Percentiles rank a stretch among this genome's conserved stretches.
Evolutionary conservation across 306 rosid genomes (phyloP).

Genomic region (Neltuma alba): DNA sequence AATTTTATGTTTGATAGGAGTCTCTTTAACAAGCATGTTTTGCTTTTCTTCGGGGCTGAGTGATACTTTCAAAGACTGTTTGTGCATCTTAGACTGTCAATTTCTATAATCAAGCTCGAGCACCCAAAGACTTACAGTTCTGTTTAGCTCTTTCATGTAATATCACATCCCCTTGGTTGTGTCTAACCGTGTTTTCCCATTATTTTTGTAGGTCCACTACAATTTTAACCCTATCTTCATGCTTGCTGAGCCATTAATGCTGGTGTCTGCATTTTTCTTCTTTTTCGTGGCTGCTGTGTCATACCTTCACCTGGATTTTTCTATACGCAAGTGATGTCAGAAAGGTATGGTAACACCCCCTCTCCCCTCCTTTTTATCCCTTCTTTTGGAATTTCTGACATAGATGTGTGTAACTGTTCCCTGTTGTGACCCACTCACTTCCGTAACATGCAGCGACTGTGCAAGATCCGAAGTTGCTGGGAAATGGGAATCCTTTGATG

Average conservation of each 20-base stretch:
- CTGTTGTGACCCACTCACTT: conserved; percentile 14
- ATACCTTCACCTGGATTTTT: conserved; percentile 81
- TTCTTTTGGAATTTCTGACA: not conserved
- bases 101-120: not conserved
- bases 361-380: not conserved
- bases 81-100: not conserved
- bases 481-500: conserved; percentile 5
- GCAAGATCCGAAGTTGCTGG: conserved; percentile 37
- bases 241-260: conserved; percentile 97
- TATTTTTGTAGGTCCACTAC: conserved; percentile 74
- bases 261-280: conserved; percentile 75
- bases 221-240: conserved; percentile 82
- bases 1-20: not conserved
- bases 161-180: too few relatives aligned
- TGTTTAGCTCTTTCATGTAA: not conserved
- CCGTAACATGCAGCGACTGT: conserved; percentile 37
- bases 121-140: not conserved
- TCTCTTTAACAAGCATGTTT: not conserved
- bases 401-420: conserved; percentile 28
- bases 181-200: conserved; percentile 33
- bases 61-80: not conserved
- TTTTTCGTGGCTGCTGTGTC: conserved; percentile 71
- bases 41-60: not conserved
- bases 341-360: conserved; percentile 46
- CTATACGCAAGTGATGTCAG: conserved; percentile 68